Evolutionary conservation across 192 early-diverging fungal species (phyloP).

Genomic region (Coemansia sp.): DNA sequence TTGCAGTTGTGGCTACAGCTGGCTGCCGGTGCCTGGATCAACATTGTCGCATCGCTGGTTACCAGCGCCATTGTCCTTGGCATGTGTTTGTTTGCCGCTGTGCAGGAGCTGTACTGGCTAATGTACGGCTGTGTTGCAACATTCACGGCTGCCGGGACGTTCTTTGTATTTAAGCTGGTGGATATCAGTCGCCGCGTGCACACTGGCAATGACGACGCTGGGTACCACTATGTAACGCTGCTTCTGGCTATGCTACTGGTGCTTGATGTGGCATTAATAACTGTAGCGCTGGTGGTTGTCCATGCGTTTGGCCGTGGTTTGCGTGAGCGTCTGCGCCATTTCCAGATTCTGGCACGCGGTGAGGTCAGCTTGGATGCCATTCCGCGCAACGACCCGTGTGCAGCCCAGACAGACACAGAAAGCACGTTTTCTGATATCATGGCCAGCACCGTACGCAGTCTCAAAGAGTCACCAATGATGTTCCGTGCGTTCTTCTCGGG

Average conservation of each 20-base stretch:
- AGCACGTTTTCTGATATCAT: conserved; percentile 7
- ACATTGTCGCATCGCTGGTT: too few species aligned
- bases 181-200: conserved; percentile 10
- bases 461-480: conserved; percentile 28
- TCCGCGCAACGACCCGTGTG: background rate
- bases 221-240: conserved; percentile 21
- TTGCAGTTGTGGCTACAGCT: too few species aligned
- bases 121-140: conserved; percentile 30
- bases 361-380: conserved; percentile 24
- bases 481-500: conserved; percentile 39
- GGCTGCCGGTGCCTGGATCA: too few species aligned
- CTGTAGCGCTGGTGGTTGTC: conserved; percentile 12
- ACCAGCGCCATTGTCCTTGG: conserved; percentile 15
- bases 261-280: conserved; percentile 15
- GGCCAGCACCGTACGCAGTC: conserved; percentile 23
- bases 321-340: conserved; percentile 25
- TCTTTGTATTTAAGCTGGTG: conserved; percentile 47
- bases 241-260: conserved; percentile 24
- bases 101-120: conserved; percentile 33
- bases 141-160: conserved; percentile 8
- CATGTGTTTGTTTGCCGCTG: conserved; percentile 28
- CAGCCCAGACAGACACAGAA: background rate
- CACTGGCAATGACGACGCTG: background rate
- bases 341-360: conserved; percentile 28
- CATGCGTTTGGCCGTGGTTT: conserved; percentile 32